These are phyloP conservation scores for Thelephora aurantiotincta DNA, from an alignment of 768 basidiomycete genomes.

Conservation along the genomic window DNA sequence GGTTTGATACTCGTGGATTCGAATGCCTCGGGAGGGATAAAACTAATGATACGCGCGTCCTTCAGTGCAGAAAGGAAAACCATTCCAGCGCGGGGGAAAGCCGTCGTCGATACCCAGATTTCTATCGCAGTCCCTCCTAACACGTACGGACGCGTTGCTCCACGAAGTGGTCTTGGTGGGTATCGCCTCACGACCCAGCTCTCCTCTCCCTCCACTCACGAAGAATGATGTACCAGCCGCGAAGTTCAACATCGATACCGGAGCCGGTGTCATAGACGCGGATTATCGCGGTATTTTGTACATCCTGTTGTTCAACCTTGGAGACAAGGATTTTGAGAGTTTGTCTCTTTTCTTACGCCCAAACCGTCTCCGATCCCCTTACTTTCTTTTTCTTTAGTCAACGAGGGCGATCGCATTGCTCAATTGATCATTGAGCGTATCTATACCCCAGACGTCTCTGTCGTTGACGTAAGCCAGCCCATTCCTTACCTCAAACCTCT, in stretches of 20 bases:
- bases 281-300: slow-evolving; percentile 90
- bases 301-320: slow-evolving; percentile 86
- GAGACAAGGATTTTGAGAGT: slow-evolving; percentile 84
- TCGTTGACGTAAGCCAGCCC: slow-evolving; percentile 56
- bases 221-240: slow-evolving; percentile 40
- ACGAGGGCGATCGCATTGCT: slow-evolving; percentile 90
- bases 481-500: neutral
- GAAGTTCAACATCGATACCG: slow-evolving; percentile 96
- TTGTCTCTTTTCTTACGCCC: slow-evolving; percentile 2
- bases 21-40: neutral
- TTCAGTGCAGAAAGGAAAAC: slow-evolving; percentile 70
- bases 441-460: slow-evolving; percentile 69
- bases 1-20: slow-evolving; percentile 30
- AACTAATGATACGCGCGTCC: neutral
- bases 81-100: slow-evolving; percentile 85
- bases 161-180: slow-evolving; percentile 87
- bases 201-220: neutral
- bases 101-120: slow-evolving; percentile 80
- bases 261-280: slow-evolving; percentile 93
- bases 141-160: slow-evolving; percentile 94
- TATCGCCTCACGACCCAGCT: neutral
- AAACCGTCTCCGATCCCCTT: neutral
- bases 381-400: slow-evolving; percentile 33
- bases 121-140: slow-evolving; percentile 89
- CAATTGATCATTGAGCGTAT: slow-evolving; percentile 91